phyloP scores from a whole-genome alignment of 345 rosid genomes.

The Acer saccharum region DNA sequence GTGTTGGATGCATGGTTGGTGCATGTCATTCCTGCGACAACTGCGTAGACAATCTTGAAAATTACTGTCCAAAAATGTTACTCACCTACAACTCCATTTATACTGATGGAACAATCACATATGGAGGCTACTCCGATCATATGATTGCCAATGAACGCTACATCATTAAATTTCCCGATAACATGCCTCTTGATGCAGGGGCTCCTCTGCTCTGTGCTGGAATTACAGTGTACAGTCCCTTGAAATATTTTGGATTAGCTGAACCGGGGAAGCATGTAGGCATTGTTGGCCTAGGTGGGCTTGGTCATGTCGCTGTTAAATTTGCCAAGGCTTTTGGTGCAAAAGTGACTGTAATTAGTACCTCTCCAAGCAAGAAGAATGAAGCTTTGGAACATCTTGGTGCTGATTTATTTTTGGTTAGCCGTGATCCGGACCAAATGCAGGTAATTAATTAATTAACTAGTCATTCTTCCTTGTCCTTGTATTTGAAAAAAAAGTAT shows the following conservation, averaged over 20 bases:
- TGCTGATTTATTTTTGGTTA: slow-evolving; percentile 45
- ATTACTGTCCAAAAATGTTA: slow-evolving; percentile 46
- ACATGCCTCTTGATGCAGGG: slow-evolving; percentile 47
- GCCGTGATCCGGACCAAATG: slow-evolving; percentile 37
- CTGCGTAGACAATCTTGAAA: slow-evolving; percentile 52
- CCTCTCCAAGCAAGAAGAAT: slow-evolving; percentile 43
- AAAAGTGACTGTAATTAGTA: slow-evolving; percentile 51
- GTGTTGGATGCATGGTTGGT: slow-evolving; percentile 56
- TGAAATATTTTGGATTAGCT: slow-evolving; percentile 47
- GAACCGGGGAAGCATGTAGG: slow-evolving; percentile 41
- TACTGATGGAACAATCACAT: slow-evolving; percentile 50
- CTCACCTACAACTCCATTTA: slow-evolving; percentile 37
- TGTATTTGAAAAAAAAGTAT: too few species aligned
- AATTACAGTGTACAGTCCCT: slow-evolving; percentile 67
- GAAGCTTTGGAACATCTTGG: slow-evolving; percentile 48
- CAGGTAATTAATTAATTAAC: slow-evolving; percentile 24
- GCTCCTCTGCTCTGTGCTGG: slow-evolving; percentile 81
- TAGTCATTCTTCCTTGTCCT: too few species aligned
- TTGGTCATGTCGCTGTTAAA: slow-evolving; percentile 54
- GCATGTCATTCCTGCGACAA: slow-evolving; percentile 51
- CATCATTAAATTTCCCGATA: slow-evolving; percentile 51
- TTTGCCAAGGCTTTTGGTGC: slow-evolving; percentile 54
- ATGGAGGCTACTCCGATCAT: slow-evolving; percentile 60
- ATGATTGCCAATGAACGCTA: slow-evolving; percentile 58
- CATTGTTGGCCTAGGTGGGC: slow-evolving; percentile 55